These are phyloP conservation scores for Immersiella caudata DNA, from an alignment of 495 filamentous ascomycete genomes.

Conservation along the genomic window DNA sequence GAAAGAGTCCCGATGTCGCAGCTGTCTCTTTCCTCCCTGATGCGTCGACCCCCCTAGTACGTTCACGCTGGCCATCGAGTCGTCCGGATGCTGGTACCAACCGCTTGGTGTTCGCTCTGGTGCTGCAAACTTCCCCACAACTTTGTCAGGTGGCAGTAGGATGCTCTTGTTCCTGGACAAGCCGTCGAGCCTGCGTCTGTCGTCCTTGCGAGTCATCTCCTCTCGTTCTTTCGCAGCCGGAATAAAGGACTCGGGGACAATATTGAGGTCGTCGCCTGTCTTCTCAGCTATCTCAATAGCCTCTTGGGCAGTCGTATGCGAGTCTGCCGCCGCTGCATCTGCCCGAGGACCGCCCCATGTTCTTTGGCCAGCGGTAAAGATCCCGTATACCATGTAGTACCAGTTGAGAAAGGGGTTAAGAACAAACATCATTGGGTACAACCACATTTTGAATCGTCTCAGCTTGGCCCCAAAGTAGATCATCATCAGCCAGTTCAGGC, in stretches of 20 bases:
- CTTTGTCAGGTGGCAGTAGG: constrained; percentile 69
- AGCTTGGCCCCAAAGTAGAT: constrained; percentile 90
- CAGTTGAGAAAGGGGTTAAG: constrained; percentile 98
- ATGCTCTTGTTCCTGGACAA: constrained; percentile 49
- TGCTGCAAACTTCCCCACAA: constrained; percentile 74
- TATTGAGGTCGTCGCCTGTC: constrained; percentile 86
- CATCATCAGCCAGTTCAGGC: constrained; percentile 95
- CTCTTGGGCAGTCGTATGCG: constrained; percentile 76
- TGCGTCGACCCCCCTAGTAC: constrained; percentile 35
- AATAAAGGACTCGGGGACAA: constrained; percentile 88
- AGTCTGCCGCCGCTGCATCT: constrained; percentile 84
- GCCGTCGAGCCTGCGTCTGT: constrained; percentile 41
- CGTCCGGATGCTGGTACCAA: constrained; percentile 64
- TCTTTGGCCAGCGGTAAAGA: constrained; percentile 90
- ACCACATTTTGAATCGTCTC: constrained; percentile 86
- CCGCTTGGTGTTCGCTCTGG: constrained; percentile 62
- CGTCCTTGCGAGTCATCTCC: constrained; percentile 39
- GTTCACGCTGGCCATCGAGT: constrained; percentile 57
- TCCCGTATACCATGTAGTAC: constrained; percentile 90
- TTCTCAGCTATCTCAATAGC: constrained; percentile 79
- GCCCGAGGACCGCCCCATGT: constrained; percentile 97
- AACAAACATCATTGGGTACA: constrained; percentile 95
- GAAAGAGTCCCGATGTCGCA: constrained; percentile 66
- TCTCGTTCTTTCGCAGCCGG: constrained; percentile 59
- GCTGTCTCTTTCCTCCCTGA: constrained; percentile 36